Evolutionary conservation across 495 filamentous ascomycete genomes (phyloP), one percentile per base, ranked within the genome.

Genomic region (Xylaria flabelliformis): DNA sequence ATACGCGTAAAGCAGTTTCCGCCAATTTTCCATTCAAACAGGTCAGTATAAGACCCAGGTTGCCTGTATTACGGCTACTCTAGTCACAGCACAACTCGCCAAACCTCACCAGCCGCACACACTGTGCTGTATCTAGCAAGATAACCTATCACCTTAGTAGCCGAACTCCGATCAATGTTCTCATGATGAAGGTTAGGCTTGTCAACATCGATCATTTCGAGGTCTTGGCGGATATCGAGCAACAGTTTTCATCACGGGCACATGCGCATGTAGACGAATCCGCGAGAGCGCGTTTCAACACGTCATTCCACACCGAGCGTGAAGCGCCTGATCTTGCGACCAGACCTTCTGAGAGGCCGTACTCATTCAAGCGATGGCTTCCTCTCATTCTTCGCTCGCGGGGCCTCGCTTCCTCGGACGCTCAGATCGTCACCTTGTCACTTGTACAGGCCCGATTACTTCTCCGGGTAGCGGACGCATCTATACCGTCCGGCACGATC

Each of bases 351-450:
- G 69, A 76, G 15, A 48, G 58, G 2, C 77, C 75, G 17, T 76
- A 74, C 39, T 73, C 69, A 2, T 80, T 72, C 74, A 64, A 73
- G 58, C 67, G 75, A 66, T 80, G 79, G 77, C 62, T 77, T 4
- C 72, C 75, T 29, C 51, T 79, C 26, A 73, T 79, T 50, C 64
- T 79, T 0, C 62, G 72, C 39, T 74, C 59, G 19, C 72, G 75
- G 6, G 51, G 65, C 5, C 64, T 74, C 1, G 36, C 66, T 0
- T 19, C 21, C 4, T 26, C 65, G 0, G 61, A 73, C 21, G 6
- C 73, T 34, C 78, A 80, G 44, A 51, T 55, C 10, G 41, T 76
- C 44, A 32, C 61, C 0, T 55, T 78, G 2, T 71, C 74, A 13
- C 41, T 0, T 10, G 4, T 26, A 9, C 73, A 77, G 55, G 48